Percentiles rank a stretch among this genome's conserved stretches.
These are phyloP conservation scores for Chrysoporthe austroafricana DNA, from an alignment of 2,329 filamentous ascomycete genomes.

Conservation along the genomic window DNA sequence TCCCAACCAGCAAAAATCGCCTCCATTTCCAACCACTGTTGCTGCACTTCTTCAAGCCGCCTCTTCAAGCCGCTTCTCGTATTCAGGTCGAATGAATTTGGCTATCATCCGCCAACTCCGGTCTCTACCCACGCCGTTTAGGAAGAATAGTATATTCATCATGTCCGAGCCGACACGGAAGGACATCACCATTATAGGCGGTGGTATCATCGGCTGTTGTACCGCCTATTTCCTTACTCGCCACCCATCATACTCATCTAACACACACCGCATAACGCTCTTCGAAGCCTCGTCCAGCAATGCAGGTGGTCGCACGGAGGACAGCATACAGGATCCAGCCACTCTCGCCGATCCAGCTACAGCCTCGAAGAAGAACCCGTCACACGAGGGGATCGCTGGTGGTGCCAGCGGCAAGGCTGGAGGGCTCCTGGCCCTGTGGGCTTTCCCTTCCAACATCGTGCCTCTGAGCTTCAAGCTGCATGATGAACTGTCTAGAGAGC, in stretches of 20 bases:
- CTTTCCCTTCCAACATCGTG: slow-evolving; percentile 72
- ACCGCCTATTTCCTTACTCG: slow-evolving; percentile 75
- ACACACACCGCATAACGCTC: slow-evolving; percentile 69
- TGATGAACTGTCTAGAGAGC: slow-evolving; percentile 67
- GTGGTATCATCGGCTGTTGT: slow-evolving; percentile 76
- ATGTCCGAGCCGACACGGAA: slow-evolving; percentile 21
- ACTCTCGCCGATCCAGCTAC: slow-evolving; percentile 36
- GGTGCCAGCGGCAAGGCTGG: slow-evolving; percentile 80
- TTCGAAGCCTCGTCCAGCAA: slow-evolving; percentile 57
- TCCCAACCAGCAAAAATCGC: not conserved
- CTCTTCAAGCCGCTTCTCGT: not conserved
- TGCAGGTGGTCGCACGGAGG: slow-evolving; percentile 39
- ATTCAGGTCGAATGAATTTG: not conserved
- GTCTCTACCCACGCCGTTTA: not conserved
- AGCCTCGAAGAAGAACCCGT: slow-evolving; percentile 34
- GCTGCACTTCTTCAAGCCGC: not conserved
- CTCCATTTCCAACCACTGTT: not conserved
- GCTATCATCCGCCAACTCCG: not conserved
- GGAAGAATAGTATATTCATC: not conserved
- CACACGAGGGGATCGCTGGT: slow-evolving; percentile 62
- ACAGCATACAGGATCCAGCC: slow-evolving; percentile 39
- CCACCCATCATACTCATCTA: slow-evolving; percentile 68
- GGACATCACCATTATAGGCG: slow-evolving; percentile 51
- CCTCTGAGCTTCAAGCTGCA: slow-evolving; percentile 73
- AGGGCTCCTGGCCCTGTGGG: slow-evolving; percentile 74